Conservation (phyloP, 139 green algal species). For the Nannochloris sp. region DNA sequence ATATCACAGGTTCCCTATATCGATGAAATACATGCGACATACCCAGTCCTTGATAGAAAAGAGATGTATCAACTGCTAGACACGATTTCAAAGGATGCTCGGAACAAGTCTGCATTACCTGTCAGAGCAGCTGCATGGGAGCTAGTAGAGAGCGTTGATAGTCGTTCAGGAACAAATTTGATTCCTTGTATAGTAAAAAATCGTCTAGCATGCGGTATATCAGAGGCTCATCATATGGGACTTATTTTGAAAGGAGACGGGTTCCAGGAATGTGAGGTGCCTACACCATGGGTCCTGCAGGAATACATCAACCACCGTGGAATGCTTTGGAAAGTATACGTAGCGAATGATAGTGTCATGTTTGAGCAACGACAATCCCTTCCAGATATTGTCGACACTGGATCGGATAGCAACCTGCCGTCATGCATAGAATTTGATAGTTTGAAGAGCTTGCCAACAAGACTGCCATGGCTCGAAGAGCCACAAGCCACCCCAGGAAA, state of each 20-base stretch:
- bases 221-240: conserved; percentile 62
- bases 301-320: conserved; percentile 74
- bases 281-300: conserved; percentile 54
- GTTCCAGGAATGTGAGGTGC: conserved; percentile 24
- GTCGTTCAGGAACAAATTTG: too few species aligned
- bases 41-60: too few species aligned
- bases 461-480: conserved; percentile 26
- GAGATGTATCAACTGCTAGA: too few species aligned
- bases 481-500: background rate
- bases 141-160: too few species aligned
- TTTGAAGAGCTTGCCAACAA: conserved; percentile 47
- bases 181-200: conserved; percentile 66
- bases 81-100: too few species aligned
- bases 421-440: conserved; percentile 47
- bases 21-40: too few species aligned
- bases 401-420: conserved; percentile 6
- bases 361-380: conserved; percentile 39
- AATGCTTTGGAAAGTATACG: conserved; percentile 68
- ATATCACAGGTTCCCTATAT: too few species aligned
- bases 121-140: too few species aligned
- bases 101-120: too few species aligned
- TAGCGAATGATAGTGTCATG: conserved; percentile 54
- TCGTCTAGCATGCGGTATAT: conserved; percentile 52
- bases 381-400: conserved; percentile 5
- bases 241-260: conserved; percentile 32